Percentiles rank a stretch among this genome's conserved stretches.
Evolutionary conservation across 768 basidiomycete genomes (phyloP).

Genomic region (Jaapia argillacea): DNA sequence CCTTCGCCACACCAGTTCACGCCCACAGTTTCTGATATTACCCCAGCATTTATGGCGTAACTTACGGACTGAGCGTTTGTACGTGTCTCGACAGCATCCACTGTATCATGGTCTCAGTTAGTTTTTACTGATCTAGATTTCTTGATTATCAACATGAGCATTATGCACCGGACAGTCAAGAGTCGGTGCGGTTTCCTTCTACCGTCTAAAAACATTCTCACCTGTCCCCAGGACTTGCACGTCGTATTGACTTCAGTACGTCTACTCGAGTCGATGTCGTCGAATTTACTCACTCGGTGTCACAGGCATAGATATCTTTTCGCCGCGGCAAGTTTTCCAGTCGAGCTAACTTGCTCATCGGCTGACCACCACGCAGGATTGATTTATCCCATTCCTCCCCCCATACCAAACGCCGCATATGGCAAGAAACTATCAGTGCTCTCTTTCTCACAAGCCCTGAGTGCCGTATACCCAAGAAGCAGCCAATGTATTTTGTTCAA

Average conservation of each 20-base stretch:
- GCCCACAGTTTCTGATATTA: conserved; percentile 1
- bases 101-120: too few species aligned
- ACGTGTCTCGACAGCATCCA: too few species aligned
- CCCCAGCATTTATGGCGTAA: conserved; percentile 37
- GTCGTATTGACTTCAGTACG: conserved; percentile 70
- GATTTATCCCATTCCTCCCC: conserved; percentile 45
- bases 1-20: neutral
- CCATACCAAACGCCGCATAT: conserved; percentile 62
- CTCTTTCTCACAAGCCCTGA: conserved; percentile 52
- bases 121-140: conserved; percentile 55
- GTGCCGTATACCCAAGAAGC: conserved; percentile 46
- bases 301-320: conserved; percentile 71
- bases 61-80: conserved; percentile 65
- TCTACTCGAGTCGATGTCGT: conserved; percentile 5
- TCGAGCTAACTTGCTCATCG: too few species aligned
- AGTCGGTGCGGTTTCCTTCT: conserved; percentile 26
- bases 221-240: conserved; percentile 33
- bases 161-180: conserved; percentile 50
- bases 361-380: too few species aligned
- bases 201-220: conserved; percentile 2
- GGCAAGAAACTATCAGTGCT: conserved; percentile 69
- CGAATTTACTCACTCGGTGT: neutral
- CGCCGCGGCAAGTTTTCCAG: conserved; percentile 41
- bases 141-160: conserved; percentile 39
- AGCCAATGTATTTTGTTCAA: conserved; percentile 51